Evolutionary conservation across 345 rosid genomes (phyloP).

Genomic region (Cardiospermum halicacabum): DNA sequence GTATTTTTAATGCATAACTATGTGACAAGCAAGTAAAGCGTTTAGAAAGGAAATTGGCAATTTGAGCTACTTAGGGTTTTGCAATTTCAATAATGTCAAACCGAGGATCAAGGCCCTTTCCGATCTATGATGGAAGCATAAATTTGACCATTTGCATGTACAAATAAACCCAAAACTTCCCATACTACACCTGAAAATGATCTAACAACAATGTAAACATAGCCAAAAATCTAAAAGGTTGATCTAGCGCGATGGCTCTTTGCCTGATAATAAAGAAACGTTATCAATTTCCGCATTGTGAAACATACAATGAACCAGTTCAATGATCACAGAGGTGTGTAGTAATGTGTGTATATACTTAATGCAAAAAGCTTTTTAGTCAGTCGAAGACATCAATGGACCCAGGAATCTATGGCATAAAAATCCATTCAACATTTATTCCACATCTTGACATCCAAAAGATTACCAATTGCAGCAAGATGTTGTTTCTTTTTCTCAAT

Average conservation of each 20-base stretch:
- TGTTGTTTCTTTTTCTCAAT: too few species aligned
- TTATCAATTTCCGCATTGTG: not conserved
- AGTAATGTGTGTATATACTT: not conserved
- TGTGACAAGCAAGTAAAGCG: constrained; percentile 20
- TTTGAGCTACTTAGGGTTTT: constrained; percentile 65
- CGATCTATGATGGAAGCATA: constrained; percentile 36
- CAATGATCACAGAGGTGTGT: not conserved
- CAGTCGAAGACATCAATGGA: not conserved
- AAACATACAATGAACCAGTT: not conserved
- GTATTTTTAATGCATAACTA: constrained; percentile 92
- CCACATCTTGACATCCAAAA: constrained; percentile 4
- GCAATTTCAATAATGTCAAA: constrained; percentile 98
- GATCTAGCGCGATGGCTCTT: constrained; percentile 97
- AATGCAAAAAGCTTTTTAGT: not conserved
- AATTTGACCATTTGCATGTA: constrained; percentile 10
- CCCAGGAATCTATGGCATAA: not conserved
- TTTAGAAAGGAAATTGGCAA: not conserved
- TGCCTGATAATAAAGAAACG: constrained; percentile 46
- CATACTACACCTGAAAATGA: constrained; percentile 79
- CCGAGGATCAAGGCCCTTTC: constrained; percentile 97
- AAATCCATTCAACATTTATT: not conserved
- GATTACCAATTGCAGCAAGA: too few species aligned
- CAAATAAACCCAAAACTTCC: constrained; percentile 7
- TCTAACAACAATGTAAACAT: constrained; percentile 97
- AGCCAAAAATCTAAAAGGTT: constrained; percentile 98